phyloP scores from a whole-genome alignment of 352 stramenopile species.

The Globisporangium barbulae region DNA sequence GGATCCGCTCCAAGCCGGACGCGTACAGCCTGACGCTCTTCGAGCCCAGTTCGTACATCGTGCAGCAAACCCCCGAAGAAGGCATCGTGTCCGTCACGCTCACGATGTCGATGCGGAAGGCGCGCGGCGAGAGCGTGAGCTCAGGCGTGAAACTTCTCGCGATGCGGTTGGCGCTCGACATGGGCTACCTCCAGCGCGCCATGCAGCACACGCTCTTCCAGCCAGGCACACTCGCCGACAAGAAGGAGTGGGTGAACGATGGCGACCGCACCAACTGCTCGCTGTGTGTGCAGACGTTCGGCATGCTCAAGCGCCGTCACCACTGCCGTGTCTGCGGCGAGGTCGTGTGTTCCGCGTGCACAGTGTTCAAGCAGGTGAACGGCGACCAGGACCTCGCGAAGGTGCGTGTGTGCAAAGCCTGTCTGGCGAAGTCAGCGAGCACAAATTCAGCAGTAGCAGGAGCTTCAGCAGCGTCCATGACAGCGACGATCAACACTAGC shows the following conservation, averaged over 20 bases:
- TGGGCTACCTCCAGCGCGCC: conserved; percentile 48
- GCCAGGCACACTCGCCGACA: conserved; percentile 47
- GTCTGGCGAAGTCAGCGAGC: conserved; percentile 58
- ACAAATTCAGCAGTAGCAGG: conserved; percentile 12
- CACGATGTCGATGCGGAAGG: conserved; percentile 80
- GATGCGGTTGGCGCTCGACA: conserved; percentile 55
- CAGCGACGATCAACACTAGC: conserved; percentile 22
- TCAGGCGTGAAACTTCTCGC: conserved; percentile 65
- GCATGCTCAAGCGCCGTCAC: conserved; percentile 79
- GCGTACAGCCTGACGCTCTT: conserved; percentile 78
- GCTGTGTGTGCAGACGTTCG: conserved; percentile 73
- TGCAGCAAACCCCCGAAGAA: conserved; percentile 68
- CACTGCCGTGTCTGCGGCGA: conserved; percentile 86
- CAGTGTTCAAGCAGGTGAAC: conserved; percentile 74
- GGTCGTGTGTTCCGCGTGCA: conserved; percentile 81
- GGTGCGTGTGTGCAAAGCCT: conserved; percentile 79
- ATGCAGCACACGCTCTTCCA: conserved; percentile 78
- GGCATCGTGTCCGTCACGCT: conserved; percentile 63
- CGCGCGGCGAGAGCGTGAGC: conserved; percentile 66
- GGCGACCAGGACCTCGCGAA: conserved; percentile 48
- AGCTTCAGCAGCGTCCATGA: conserved; percentile 21
- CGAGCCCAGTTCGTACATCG: conserved; percentile 70
- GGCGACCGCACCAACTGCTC: conserved; percentile 75
- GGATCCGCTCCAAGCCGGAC: conserved; percentile 65
- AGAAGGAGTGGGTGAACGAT: conserved; percentile 82